Percentiles rank a stretch among this genome's conserved stretches.
Conservation (phyloP, 2,329 filamentous ascomycete species). For the Fusarium brachygibbosum region DNA sequence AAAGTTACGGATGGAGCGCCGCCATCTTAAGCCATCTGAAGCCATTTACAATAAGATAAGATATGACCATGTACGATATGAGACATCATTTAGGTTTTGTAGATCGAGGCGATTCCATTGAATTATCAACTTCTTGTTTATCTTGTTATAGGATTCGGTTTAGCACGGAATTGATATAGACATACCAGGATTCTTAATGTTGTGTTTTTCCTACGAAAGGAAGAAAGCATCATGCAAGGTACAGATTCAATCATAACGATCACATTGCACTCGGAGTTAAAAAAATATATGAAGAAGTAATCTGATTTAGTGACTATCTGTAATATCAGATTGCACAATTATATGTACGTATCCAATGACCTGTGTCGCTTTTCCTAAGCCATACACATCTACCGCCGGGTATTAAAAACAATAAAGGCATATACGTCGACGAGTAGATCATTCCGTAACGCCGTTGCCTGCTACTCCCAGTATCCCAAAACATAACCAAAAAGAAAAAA, state of each 20-base stretch:
- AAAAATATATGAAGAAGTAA: slow-evolving; percentile 24
- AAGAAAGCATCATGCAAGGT: background rate
- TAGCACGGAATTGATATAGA: background rate
- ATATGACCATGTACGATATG: slow-evolving; percentile 6
- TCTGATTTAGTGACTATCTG: slow-evolving; percentile 40
- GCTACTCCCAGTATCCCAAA: slow-evolving; percentile 41
- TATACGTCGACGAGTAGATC: slow-evolving; percentile 21
- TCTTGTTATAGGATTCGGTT: background rate
- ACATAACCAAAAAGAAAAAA: slow-evolving; percentile 15
- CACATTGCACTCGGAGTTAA: background rate
- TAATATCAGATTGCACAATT: slow-evolving; percentile 35
- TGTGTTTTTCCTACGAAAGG: background rate
- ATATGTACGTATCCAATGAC: slow-evolving; percentile 35
- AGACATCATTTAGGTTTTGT: slow-evolving; percentile 4
- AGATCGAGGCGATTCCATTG: background rate
- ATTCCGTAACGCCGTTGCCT: slow-evolving; percentile 47
- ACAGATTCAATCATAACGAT: background rate
- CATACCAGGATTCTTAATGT: background rate
- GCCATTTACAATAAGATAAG: background rate
- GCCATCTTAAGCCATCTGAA: slow-evolving; percentile 37
- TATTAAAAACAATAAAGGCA: slow-evolving; percentile 42
- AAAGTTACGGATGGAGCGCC: slow-evolving; percentile 58
- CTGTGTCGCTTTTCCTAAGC: slow-evolving; percentile 43
- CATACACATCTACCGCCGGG: slow-evolving; percentile 44
- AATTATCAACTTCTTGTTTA: background rate